Percentiles rank a stretch among this genome's conserved stretches.
phyloP scores from a whole-genome alignment of 1,139 yeast genomes.

The Suhomyces anneliseae region DNA sequence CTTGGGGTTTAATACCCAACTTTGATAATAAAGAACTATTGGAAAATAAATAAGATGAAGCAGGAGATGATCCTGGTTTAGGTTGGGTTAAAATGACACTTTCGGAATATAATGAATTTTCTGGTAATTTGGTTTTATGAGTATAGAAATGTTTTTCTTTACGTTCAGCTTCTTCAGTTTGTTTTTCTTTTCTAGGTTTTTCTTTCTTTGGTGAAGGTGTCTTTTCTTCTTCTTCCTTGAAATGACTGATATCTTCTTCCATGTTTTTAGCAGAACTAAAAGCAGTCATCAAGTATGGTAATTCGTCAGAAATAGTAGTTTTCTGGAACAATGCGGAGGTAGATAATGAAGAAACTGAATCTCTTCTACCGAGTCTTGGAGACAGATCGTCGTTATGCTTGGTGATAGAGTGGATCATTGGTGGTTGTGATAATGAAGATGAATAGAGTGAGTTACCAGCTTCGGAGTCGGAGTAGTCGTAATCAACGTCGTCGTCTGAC shows the following conservation, averaged over 20 bases:
- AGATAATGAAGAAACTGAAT: constrained; percentile 30
- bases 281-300: constrained; percentile 59
- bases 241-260: constrained; percentile 49
- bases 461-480: constrained; percentile 32
- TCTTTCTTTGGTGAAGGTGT: constrained; percentile 4
- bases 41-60: constrained; percentile 34
- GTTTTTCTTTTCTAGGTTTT: constrained; percentile 1
- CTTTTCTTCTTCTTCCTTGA: constrained; percentile 23
- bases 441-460: constrained; percentile 29
- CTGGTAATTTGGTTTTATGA: constrained; percentile 32
- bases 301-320: constrained; percentile 52
- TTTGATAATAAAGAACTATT: constrained; percentile 40
- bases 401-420: constrained; percentile 46
- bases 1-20: constrained; percentile 47
- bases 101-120: constrained; percentile 36
- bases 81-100: constrained; percentile 30
- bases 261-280: constrained; percentile 53
- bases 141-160: constrained; percentile 23
- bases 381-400: constrained; percentile 14
- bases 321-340: constrained; percentile 36
- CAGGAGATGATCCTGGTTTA: constrained; percentile 21
- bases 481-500: constrained; percentile 18
- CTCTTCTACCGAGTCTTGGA: constrained; percentile 20
- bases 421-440: constrained; percentile 31
- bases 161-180: constrained; percentile 5